phyloP scores from a whole-genome alignment of 768 basidiomycete genomes.

The Thelephora aurantiotincta region DNA sequence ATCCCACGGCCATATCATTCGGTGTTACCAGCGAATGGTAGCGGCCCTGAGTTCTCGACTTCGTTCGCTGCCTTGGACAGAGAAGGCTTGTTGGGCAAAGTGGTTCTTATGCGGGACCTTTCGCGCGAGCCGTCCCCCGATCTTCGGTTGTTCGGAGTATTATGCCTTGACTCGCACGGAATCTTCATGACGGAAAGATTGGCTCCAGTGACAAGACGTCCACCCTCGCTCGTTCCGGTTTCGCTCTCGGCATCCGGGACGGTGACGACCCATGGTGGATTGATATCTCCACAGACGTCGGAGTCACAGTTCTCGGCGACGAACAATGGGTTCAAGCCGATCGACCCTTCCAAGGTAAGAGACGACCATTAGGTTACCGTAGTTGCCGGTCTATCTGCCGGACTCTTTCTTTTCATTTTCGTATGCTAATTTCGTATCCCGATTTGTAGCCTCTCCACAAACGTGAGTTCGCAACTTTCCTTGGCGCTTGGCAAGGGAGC shows the following conservation, averaged over 20 bases:
- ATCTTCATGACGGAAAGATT: conserved; percentile 31
- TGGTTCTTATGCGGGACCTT: conserved; percentile 44
- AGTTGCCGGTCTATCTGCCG: background rate
- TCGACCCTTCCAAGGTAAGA: conserved; percentile 52
- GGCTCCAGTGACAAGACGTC: conserved; percentile 22
- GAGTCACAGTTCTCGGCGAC: conserved; percentile 25
- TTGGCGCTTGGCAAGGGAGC: background rate
- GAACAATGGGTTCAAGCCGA: conserved; percentile 17
- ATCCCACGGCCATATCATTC: background rate
- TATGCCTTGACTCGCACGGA: conserved; percentile 37
- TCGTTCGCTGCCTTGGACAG: conserved; percentile 41
- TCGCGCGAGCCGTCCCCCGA: conserved; percentile 24
- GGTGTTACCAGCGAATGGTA: conserved; percentile 30
- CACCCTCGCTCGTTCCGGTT: conserved; percentile 23
- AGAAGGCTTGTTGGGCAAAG: conserved; percentile 50
- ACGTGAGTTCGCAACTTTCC: conserved; percentile 29
- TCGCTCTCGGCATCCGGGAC: conserved; percentile 24
- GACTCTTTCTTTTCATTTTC: background rate
- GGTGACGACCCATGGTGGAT: conserved; percentile 39
- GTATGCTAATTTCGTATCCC: too few relatives aligned
- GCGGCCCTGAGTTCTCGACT: conserved; percentile 35
- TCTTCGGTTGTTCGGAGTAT: conserved; percentile 34
- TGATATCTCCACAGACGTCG: conserved; percentile 49
- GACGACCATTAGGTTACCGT: background rate
- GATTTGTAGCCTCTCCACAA: conserved; percentile 54